phyloP scores from a whole-genome alignment of 306 rosid species.

The Sicyos edulis region DNA sequence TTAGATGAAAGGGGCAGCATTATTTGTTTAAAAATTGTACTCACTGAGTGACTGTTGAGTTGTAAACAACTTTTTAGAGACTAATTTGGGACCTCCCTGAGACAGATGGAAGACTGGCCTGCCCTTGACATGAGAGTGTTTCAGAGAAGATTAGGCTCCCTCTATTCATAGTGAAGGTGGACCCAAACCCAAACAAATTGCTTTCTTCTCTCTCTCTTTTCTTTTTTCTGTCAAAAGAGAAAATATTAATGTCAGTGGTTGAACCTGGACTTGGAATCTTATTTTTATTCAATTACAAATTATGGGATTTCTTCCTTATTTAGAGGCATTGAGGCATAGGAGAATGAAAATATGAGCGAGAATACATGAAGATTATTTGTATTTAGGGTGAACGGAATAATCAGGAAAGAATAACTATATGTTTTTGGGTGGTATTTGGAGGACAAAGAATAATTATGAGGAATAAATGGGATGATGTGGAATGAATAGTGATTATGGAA shows the following conservation, averaged over 20 bases:
- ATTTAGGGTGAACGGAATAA: too few species aligned
- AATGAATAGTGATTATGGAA: too few species aligned
- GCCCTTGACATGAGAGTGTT: background rate
- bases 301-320: too few species aligned
- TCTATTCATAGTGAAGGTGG: background rate
- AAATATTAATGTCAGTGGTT: background rate
- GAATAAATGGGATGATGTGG: too few species aligned
- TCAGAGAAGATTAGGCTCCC: background rate
- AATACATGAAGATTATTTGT: too few species aligned
- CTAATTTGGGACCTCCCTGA: background rate
- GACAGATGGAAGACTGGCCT: background rate
- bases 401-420: too few species aligned
- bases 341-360: too few species aligned
- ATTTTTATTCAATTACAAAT: background rate
- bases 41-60: background rate
- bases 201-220: background rate
- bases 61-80: background rate
- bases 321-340: too few species aligned
- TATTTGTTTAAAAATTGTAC: background rate
- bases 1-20: background rate
- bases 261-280: background rate
- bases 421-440: too few species aligned
- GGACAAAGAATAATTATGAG: too few species aligned
- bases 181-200: background rate
- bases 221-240: background rate